phyloP scores from a whole-genome alignment of 164 flowering plant species.

The Buxus sempervirens region DNA sequence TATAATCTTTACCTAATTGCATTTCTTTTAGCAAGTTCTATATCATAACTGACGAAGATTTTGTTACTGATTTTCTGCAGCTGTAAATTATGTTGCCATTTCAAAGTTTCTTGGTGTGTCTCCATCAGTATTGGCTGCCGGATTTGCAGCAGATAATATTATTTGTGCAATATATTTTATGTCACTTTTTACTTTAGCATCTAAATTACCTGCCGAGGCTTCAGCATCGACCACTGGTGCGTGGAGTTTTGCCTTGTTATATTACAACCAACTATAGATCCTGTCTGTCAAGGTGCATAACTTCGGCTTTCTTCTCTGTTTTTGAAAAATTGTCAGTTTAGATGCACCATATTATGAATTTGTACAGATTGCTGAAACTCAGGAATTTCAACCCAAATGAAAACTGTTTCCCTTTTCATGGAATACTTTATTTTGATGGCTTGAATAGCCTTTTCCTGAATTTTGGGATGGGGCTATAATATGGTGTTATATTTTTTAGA shows the following conservation, averaged over 20 bases:
- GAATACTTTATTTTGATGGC: not conserved
- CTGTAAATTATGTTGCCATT: conserved; percentile 84
- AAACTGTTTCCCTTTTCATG: not conserved
- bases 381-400: not conserved
- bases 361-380: no score
- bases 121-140: conserved; percentile 83
- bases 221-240: conserved; percentile 42
- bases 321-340: no score
- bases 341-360: no score
- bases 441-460: not conserved
- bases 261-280: not conserved
- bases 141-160: conserved; percentile 90
- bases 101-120: conserved; percentile 73
- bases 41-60: conserved; percentile 7
- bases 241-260: conserved; percentile 9
- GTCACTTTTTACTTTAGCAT: conserved; percentile 69
- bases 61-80: conserved; percentile 34
- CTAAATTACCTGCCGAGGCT: conserved; percentile 68
- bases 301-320: not conserved
- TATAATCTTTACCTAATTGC: not conserved
- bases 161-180: conserved; percentile 77
- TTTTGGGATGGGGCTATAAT: not conserved
- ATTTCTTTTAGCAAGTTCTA: not conserved
- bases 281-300: not conserved
- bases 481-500: no score